A percentile compares a stretch with the other conserved stretches of the same genome.
Conservation (phyloP, 106 monocot species). For the Dactylorhiza incarnata region DNA sequence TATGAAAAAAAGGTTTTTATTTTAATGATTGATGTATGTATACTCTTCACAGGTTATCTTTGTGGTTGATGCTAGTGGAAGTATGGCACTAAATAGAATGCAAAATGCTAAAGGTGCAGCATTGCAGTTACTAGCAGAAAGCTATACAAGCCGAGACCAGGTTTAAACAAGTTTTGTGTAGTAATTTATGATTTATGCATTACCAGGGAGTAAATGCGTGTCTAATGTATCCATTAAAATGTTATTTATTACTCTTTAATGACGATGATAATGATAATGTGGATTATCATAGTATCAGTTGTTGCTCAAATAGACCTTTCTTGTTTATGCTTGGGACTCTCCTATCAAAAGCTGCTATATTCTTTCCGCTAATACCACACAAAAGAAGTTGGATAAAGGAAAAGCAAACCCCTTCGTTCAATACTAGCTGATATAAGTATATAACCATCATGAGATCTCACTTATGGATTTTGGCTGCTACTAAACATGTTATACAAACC, state of each 20-base stretch:
- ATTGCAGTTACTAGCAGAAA: conserved; percentile 86
- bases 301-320: not conserved
- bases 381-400: not conserved
- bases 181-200: not conserved
- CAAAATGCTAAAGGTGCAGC: conserved; percentile 99
- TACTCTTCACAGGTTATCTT: conserved; percentile 72
- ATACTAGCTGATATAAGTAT: not conserved
- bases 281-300: too few relatives aligned
- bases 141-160: conserved; percentile 99
- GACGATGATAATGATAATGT: too few relatives aligned
- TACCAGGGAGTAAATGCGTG: not conserved
- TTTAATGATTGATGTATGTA: not conserved
- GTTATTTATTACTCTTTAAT: not conserved
- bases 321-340: not conserved
- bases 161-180: conserved; percentile 19
- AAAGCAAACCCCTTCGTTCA: not conserved
- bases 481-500: not conserved
- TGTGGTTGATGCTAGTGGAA: conserved; percentile 98
- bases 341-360: not conserved
- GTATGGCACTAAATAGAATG: conserved; percentile 99
- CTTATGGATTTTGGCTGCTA: not conserved
- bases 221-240: not conserved
- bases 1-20: not conserved
- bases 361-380: not conserved
- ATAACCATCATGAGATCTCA: not conserved